Conservation (phyloP, 768 basidiomycete genomes). For the Mycena albidolilacea region DNA sequence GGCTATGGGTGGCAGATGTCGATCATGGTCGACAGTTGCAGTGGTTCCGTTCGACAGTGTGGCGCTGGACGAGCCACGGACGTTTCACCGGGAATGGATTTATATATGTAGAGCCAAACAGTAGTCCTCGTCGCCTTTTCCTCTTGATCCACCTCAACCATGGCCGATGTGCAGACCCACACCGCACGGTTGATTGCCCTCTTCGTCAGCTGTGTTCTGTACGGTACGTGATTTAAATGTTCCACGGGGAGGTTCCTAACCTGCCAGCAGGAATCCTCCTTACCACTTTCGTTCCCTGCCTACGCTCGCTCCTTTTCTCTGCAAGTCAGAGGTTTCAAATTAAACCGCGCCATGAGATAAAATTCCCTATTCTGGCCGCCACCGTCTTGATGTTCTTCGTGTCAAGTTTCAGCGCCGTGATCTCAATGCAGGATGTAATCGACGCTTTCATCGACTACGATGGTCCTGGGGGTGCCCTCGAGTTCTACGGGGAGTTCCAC, state of each 20-base stretch:
- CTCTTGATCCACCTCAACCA: neutral
- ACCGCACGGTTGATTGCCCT: conserved; percentile 26
- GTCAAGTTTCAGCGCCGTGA: conserved; percentile 15
- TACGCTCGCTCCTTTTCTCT: conserved; percentile 29
- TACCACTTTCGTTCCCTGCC: conserved; percentile 30
- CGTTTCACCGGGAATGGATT: no score
- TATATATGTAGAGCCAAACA: no score
- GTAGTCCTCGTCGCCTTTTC: no score
- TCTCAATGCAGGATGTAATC: conserved; percentile 23
- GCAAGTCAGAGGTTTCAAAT: conserved; percentile 11
- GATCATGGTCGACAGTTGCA: no score
- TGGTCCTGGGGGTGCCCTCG: conserved; percentile 24
- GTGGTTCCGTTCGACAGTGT: no score
- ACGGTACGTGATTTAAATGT: neutral
- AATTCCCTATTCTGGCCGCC: conserved; percentile 19
- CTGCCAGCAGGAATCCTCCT: conserved; percentile 16
- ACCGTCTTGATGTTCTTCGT: conserved; percentile 26
- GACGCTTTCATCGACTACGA: conserved; percentile 25
- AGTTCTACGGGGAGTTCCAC: neutral
- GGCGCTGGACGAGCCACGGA: no score
- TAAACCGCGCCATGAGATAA: conserved; percentile 25
- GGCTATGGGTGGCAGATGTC: no score
- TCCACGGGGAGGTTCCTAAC: no score
- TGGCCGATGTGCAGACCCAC: conserved; percentile 27
- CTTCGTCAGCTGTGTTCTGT: conserved; percentile 30